A percentile compares a stretch with the other conserved stretches of the same genome.
phyloP scores from a whole-genome alignment of 768 basidiomycete species.

The Boletus bicolor region DNA sequence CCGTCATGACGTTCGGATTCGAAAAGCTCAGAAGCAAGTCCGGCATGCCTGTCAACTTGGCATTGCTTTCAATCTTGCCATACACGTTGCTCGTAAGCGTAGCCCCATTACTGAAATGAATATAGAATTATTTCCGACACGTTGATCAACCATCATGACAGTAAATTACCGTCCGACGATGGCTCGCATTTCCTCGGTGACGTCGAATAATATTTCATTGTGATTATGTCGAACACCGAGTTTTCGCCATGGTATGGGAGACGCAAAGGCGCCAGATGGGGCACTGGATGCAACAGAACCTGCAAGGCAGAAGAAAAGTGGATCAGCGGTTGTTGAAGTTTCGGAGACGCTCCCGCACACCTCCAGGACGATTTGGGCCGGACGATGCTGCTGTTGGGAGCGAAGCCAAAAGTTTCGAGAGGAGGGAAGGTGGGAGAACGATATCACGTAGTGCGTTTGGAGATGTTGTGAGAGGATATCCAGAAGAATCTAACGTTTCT shows the following conservation, averaged over 20 bases:
- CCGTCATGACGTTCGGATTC: conserved; percentile 67
- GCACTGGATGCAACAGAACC: conserved; percentile 36
- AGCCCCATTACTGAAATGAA: conserved; percentile 54
- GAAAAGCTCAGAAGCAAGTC: conserved; percentile 77
- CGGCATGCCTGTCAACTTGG: conserved; percentile 87
- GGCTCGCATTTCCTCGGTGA: conserved; percentile 74
- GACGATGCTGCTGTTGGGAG: conserved; percentile 27
- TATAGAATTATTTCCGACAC: not conserved
- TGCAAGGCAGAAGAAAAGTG: not conserved
- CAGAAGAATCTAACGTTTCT: conserved; percentile 92
- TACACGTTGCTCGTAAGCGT: conserved; percentile 64
- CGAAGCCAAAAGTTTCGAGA: conserved; percentile 61
- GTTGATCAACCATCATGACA: not conserved
- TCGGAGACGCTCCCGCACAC: conserved; percentile 7
- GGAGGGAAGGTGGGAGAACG: conserved; percentile 85
- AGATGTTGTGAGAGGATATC: conserved; percentile 89
- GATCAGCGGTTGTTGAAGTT: not conserved
- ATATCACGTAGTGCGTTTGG: conserved; percentile 89
- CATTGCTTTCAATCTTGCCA: conserved; percentile 76
- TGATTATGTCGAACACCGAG: conserved; percentile 76
- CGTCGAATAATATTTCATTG: conserved; percentile 93
- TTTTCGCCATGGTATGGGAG: conserved; percentile 92
- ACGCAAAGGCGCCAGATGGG: conserved; percentile 62
- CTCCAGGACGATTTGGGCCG: conserved; percentile 28
- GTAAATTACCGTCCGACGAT: conserved; percentile 30